These are phyloP conservation scores for Oryza glumipatula DNA, from an alignment of 176 grass and related monocot genomes.

Conservation along the genomic window DNA sequence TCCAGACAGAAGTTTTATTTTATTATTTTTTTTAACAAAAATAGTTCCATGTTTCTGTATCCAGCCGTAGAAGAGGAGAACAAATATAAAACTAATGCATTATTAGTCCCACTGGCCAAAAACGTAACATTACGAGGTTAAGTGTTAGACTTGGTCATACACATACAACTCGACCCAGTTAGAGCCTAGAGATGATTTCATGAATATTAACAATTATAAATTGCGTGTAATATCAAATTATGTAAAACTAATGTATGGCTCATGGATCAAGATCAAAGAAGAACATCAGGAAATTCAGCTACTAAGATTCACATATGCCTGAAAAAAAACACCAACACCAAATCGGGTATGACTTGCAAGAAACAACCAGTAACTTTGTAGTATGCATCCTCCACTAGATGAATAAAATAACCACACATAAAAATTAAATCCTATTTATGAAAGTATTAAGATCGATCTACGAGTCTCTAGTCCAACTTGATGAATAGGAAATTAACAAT, in stretches of 20 bases:
- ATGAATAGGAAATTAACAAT: constrained; percentile 16
- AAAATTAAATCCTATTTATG: neutral
- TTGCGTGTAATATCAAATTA: neutral
- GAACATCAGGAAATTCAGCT: neutral
- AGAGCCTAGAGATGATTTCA: neutral
- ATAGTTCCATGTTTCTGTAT: too few species aligned
- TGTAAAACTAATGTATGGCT: neutral
- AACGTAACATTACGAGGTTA: too few species aligned
- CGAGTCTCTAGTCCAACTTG: neutral
- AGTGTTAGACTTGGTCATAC: too few species aligned
- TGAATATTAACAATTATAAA: neutral
- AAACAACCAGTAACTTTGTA: neutral
- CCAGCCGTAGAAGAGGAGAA: too few species aligned
- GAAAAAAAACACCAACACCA: neutral
- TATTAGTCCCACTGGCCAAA: too few species aligned
- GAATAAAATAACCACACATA: neutral
- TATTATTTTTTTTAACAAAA: too few species aligned
- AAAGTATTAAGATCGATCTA: constrained; percentile 19
- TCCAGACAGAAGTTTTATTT: too few species aligned
- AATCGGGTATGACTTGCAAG: constrained; percentile 15
- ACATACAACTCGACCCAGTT: neutral
- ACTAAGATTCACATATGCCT: neutral
- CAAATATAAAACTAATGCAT: too few species aligned
- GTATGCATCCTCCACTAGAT: constrained; percentile 1
- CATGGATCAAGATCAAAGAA: neutral